A percentile compares a stretch with the other conserved stretches of the same genome.
These are phyloP conservation scores for Corylus avellana DNA, from an alignment of 306 rosid genomes.

Conservation along the genomic window DNA sequence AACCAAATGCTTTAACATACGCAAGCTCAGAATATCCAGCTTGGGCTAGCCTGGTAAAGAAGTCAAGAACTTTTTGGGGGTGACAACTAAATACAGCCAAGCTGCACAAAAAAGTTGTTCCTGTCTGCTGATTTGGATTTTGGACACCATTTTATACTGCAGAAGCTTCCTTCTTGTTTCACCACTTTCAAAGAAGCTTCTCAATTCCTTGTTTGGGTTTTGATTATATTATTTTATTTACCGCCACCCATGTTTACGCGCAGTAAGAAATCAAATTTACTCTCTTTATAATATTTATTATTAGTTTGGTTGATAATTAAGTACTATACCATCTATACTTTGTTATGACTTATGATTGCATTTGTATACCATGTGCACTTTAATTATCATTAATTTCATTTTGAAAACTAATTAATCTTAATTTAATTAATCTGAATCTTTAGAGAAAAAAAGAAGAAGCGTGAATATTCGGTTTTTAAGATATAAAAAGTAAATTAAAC, in stretches of 20 bases:
- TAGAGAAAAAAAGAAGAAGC: not conserved
- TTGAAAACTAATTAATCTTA: not conserved
- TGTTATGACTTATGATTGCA: not conserved
- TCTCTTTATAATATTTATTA: not conserved
- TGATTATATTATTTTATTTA: not conserved
- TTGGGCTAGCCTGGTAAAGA: not conserved
- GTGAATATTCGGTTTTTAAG: not conserved
- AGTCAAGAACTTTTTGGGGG: not conserved
- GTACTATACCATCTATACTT: not conserved
- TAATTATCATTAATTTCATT: not conserved
- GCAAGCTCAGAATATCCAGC: not conserved
- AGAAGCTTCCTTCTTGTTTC: conserved; percentile 30
- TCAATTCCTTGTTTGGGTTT: conserved; percentile 8
- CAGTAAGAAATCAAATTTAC: not conserved
- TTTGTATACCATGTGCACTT: not conserved
- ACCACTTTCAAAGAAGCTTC: conserved; percentile 11
- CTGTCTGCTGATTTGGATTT: conserved; percentile 31
- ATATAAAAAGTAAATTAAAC: not conserved
- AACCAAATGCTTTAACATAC: conserved; percentile 15
- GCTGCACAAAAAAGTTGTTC: conserved; percentile 41
- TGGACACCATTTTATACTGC: conserved; percentile 25
- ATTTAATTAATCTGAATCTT: not conserved
- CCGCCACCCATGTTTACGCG: not conserved
- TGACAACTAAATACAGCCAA: conserved; percentile 60
- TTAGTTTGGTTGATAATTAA: not conserved